Evolutionary conservation across 768 basidiomycete species (phyloP).

Genomic region (Termitomyces sp.): DNA sequence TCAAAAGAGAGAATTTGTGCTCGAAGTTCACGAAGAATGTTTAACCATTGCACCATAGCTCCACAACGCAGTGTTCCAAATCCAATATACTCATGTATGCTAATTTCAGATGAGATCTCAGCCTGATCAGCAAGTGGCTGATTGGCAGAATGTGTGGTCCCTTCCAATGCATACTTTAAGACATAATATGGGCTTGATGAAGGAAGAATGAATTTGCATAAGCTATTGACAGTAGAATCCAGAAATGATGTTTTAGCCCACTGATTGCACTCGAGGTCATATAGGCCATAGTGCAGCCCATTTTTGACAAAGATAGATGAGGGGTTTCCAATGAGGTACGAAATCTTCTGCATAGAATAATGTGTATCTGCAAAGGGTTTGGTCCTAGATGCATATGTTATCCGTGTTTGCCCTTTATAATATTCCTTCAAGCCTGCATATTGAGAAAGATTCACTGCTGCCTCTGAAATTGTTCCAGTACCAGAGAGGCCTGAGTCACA

Average conservation of each 20-base stretch:
- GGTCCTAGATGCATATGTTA: background rate
- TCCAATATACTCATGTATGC: background rate
- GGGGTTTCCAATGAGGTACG: constrained; percentile 4
- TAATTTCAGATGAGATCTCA: background rate
- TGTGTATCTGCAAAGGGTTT: constrained; percentile 18
- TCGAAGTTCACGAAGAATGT: background rate
- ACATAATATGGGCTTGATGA: constrained; percentile 21
- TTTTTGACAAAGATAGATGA: constrained; percentile 24
- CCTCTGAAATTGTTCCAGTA: background rate
- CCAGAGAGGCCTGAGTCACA: background rate
- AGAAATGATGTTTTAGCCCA: constrained; percentile 15
- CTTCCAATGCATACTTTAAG: constrained; percentile 29
- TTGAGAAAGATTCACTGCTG: background rate
- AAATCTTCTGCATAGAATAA: constrained; percentile 17
- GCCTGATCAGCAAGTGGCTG: constrained; percentile 22
- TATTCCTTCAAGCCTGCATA: background rate
- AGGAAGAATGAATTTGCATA: constrained; percentile 27
- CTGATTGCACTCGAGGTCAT: constrained; percentile 14
- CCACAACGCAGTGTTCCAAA: background rate
- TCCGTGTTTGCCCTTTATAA: background rate
- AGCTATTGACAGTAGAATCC: constrained; percentile 8
- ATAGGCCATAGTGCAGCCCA: constrained; percentile 24
- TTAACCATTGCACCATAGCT: background rate
- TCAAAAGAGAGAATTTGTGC: background rate
- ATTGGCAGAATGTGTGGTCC: constrained; percentile 37